These are phyloP conservation scores for Fusarium verticillioides DNA, from an alignment of 2,329 filamentous ascomycete species.

Conservation along the genomic window DNA sequence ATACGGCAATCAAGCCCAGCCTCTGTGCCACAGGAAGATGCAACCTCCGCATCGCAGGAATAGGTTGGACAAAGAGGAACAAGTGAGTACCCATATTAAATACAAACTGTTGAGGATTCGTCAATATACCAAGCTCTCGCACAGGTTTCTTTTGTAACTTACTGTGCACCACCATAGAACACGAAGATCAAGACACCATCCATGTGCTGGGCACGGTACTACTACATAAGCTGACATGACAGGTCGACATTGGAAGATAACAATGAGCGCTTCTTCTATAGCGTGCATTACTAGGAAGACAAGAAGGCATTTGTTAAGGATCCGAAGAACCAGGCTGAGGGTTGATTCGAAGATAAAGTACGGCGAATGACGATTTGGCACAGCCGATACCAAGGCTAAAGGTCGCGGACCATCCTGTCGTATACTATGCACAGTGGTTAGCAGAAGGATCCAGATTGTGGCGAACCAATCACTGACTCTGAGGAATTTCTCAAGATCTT, in stretches of 20 bases:
- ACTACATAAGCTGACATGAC: slow-evolving; percentile 43
- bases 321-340: slow-evolving; percentile 35
- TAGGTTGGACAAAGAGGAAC: slow-evolving; percentile 51
- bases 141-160: background rate
- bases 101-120: slow-evolving; percentile 33
- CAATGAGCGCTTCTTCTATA: slow-evolving; percentile 45
- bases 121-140: background rate
- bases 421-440: slow-evolving; percentile 17
- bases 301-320: slow-evolving; percentile 46
- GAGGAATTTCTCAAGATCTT: slow-evolving; percentile 18
- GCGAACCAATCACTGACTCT: background rate
- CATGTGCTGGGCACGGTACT: slow-evolving; percentile 22
- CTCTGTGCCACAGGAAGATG: slow-evolving; percentile 48
- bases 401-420: slow-evolving; percentile 40
- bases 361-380: slow-evolving; percentile 49
- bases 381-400: slow-evolving; percentile 46
- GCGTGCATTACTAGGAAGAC: slow-evolving; percentile 46
- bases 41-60: slow-evolving; percentile 51
- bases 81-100: slow-evolving; percentile 53
- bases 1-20: slow-evolving; percentile 44
- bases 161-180: slow-evolving; percentile 50
- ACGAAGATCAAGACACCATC: slow-evolving; percentile 44
- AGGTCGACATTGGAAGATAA: slow-evolving; percentile 45
- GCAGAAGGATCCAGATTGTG: background rate
- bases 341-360: slow-evolving; percentile 48